phyloP scores from a whole-genome alignment of 352 stramenopile species.

The Phytophthora sp. region DNA sequence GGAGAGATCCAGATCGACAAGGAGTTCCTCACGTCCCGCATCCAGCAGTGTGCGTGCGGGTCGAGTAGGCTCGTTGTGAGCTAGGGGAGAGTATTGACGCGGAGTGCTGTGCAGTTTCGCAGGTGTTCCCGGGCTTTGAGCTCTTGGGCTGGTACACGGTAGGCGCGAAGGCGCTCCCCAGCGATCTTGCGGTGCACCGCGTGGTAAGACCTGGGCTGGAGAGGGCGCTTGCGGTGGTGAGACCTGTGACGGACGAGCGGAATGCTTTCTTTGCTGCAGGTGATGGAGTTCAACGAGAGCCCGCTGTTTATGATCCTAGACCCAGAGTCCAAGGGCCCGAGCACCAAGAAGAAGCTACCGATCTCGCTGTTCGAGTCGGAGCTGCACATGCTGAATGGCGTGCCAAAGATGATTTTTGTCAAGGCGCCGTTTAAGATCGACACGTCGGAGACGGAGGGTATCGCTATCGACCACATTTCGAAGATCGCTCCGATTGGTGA shows the following conservation, averaged over 20 bases:
- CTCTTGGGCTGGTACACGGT: constrained; percentile 91
- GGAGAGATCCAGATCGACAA: constrained; percentile 79
- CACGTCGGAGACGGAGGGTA: constrained; percentile 87
- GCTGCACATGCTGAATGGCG: constrained; percentile 82
- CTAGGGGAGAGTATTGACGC: background rate
- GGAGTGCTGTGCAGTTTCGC: constrained; percentile 50
- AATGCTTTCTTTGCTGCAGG: constrained; percentile 34
- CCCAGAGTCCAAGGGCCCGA: constrained; percentile 58
- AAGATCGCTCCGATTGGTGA: constrained; percentile 82
- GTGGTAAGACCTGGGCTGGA: constrained; percentile 41
- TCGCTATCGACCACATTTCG: constrained; percentile 90
- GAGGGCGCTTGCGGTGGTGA: background rate
- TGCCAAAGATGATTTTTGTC: constrained; percentile 91
- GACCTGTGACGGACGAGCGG: background rate
- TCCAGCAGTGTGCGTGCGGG: constrained; percentile 73
- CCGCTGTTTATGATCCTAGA: constrained; percentile 85
- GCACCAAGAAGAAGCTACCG: constrained; percentile 89
- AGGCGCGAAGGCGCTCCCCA: constrained; percentile 67
- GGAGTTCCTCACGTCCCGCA: constrained; percentile 79
- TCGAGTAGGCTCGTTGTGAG: background rate
- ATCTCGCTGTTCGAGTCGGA: constrained; percentile 88
- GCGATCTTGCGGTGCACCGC: constrained; percentile 78
- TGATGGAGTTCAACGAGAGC: constrained; percentile 90
- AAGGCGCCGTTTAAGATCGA: constrained; percentile 89
- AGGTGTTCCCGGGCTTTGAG: constrained; percentile 89